phyloP scores from a whole-genome alignment of 306 rosid genomes.

The Astragalus membranaceus region DNA sequence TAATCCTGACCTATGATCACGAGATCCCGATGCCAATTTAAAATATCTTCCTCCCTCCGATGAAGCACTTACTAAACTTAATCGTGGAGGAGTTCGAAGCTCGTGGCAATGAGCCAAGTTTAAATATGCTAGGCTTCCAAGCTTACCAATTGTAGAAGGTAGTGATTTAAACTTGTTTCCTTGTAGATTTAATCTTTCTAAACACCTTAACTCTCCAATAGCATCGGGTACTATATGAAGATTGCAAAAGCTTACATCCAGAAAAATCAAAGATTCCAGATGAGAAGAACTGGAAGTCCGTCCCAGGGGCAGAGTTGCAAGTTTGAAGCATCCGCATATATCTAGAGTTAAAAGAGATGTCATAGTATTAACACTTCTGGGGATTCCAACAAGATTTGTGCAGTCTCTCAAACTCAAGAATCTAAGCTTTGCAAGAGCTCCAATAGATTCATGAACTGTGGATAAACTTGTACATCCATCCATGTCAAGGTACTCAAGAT shows the following conservation, averaged over 20 bases:
- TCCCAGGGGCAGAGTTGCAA: not conserved
- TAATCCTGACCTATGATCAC: constrained; percentile 4
- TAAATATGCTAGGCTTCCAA: not conserved
- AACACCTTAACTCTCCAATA: not conserved
- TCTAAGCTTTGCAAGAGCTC: not conserved
- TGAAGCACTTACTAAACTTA: no score
- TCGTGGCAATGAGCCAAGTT: not conserved
- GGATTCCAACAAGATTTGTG: not conserved
- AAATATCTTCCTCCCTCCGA: not conserved
- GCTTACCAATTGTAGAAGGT: not conserved
- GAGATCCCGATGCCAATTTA: not conserved
- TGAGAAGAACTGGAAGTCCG: no score
- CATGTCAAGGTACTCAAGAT: constrained; percentile 15
- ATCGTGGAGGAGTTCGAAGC: no score
- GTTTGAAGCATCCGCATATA: not conserved
- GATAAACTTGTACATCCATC: constrained; percentile 8
- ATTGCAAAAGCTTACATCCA: not conserved
- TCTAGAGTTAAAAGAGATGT: not conserved
- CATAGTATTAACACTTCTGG: not conserved
- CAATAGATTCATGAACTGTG: not conserved
- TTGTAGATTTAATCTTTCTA: not conserved
- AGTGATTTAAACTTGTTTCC: not conserved
- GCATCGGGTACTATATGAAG: not conserved
- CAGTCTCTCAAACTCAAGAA: not conserved
- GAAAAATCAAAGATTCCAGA: not conserved